Base-by-base conservation (phyloP, 1,284 basidiomycete species). In the Ustanciosporium gigantosporum region DNA sequence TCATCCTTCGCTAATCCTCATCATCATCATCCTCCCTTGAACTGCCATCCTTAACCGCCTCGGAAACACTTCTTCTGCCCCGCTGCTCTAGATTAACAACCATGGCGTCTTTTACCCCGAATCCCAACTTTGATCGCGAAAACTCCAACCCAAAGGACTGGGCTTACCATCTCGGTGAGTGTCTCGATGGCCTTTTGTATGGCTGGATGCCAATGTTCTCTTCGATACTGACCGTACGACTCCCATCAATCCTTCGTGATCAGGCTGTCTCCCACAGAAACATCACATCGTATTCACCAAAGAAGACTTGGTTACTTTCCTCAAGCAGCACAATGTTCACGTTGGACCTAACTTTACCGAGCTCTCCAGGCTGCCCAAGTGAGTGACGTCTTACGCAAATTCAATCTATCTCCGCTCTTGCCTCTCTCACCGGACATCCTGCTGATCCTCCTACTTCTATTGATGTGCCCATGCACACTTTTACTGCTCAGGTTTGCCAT, bases 241-340 rank as follows among this genome's bases (percentile, higher is more conserved):
- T n/a, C n/a, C n/a, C n/a, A n/a, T n/a, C n/a, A n/a, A n/a, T 19
- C n/a, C 5, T 13, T 14, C 17, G 27, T n/a, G 11, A 29, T 36
- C 43, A 69, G 69, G 64, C 20, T 46, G 40, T 31, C 31, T 73
- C 29, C 57, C 62, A 1, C 53, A 53, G 25, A 49, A 41, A 25
- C 65, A 67, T 34, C 51, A 51, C 52, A 70, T 74, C 34, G 65
- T 72, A 43, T 74, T 74, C 37, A 70, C 71, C 29, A 72, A 72
- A 46, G 58, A 49, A 15, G 48, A 49, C 41, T 60, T 74, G 36
- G 41, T 74, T 42, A 14, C 31, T 37, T 74, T 70, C 32, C 64
- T 72, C 61, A 72, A 72, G 60, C 61, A 68, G 44, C 60, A 72
- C 37, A 52, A 58, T 17, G 49, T 74, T 19, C 56, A 68, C 16